Evolutionary conservation across 306 rosid species (phyloP), one percentile per base, ranked within the genome.

Genomic region (Hylodesmum podocarpum): DNA sequence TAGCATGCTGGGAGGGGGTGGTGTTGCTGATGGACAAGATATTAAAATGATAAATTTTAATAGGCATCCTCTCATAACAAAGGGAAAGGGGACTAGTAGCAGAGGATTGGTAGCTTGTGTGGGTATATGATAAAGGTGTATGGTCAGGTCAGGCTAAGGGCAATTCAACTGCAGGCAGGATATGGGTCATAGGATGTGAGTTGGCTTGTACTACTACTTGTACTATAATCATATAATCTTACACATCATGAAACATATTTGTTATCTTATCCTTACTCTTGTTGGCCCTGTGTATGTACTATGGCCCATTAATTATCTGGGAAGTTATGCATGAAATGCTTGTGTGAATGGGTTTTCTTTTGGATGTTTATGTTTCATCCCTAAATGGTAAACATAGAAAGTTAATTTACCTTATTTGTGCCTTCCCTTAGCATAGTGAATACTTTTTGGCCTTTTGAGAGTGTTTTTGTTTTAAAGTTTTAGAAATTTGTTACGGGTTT

Each of bases 381-480:
- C 62, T 24, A 31, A 54, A 46, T 15, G 19, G 43, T 54, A 28
- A 14, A 21, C 29, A 15, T 28, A 29, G 51, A 67, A 57, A 31
- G 70, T 33, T 58, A 43, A 16, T 31, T 55, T 49, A 41, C 7
- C 22, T 28, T 74, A 44, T 74, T 74, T 59, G 36, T 78, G 21
- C 12, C 49, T 66, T 54, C 75, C 51, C 57, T 10, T 50, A 9
- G 16, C 41, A 13, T 16, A 22, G 37, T 36, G n/a, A 37, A 51
- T 72, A 41, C 44, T 73, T 55, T 2, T 57, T n/a, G n/a, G n/a
- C 27, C 33, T 46, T 41, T 14, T 67, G 28, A n/a, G 61, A 39
- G 36, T 33, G 11, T n/a, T 69, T 31, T 49, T 71, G 46, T 68
- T 51, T 51, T 31, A 15, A 64, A 14, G 40, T 69, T 73, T 44